Conservation (phyloP, 306 rosid genomes). For the Delonix regia region DNA sequence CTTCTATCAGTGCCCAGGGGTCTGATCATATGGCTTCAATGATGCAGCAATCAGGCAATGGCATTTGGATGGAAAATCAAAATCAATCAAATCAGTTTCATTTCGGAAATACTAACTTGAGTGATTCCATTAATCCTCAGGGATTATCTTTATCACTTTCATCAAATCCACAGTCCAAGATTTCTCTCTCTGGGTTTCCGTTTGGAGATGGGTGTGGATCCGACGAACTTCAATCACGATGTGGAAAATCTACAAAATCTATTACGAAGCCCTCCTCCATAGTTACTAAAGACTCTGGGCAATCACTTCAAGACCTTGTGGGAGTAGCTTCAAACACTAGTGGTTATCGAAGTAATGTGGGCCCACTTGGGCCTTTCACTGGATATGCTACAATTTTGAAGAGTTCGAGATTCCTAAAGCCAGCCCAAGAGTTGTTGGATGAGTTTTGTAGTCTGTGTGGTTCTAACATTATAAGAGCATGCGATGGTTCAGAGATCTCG, state of each 20-base stretch:
- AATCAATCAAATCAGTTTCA: constrained; percentile 44
- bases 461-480: constrained; percentile 25
- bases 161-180: constrained; percentile 58
- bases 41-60: constrained; percentile 36
- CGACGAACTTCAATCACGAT: not conserved
- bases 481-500: constrained; percentile 44
- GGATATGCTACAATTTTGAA: constrained; percentile 90
- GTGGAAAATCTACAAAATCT: constrained; percentile 33
- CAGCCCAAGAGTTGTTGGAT: constrained; percentile 71
- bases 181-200: constrained; percentile 35
- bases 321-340: constrained; percentile 46
- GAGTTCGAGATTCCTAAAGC: constrained; percentile 78
- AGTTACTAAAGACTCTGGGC: constrained; percentile 54
- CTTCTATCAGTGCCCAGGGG: constrained; percentile 43
- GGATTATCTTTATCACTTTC: constrained; percentile 84
- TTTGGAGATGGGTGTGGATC: constrained; percentile 43
- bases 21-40: constrained; percentile 40
- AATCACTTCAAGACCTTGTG: constrained; percentile 58
- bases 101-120: constrained; percentile 36
- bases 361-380: constrained; percentile 96
- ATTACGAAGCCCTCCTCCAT: constrained; percentile 46
- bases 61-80: constrained; percentile 40
- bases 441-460: constrained; percentile 53
- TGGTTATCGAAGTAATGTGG: constrained; percentile 51
- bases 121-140: constrained; percentile 59